Base-by-base conservation (phyloP, 2,329 filamentous ascomycete genomes). In the Curvularia hawaiiensis region DNA sequence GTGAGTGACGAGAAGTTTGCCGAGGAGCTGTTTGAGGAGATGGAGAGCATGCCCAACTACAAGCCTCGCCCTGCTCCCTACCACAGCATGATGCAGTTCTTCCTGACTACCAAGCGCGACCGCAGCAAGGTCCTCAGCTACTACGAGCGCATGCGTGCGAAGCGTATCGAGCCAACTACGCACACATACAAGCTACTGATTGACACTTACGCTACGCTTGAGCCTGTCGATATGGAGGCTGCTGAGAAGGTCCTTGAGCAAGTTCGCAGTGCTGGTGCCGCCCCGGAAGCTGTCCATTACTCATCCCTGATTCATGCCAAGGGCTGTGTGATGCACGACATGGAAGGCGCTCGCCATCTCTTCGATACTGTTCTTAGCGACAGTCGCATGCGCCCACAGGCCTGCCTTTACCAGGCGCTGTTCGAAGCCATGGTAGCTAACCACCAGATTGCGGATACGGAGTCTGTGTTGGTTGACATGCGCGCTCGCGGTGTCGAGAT, bases 31-130 rank as follows among this genome's bases (percentile, higher is more conserved):
- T 99, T 99, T 73, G 92, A 98, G 73, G 95, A 99, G 81, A 99
- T 99, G 95, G 95, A 99, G 81, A 87, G 89, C 46, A 97, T 96
- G 89, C 90, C 92, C 56, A 99, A 99, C 82, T 99, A 99, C 85
- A 98, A 97, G 83, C 92, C 95, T 40, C 90, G 95, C 10, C 93
- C 95, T 26, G 95, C 95, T 24, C 95, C 95, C 0, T 99, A 99
- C 84, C 97, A 99, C 83, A 96, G 92, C 78, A 90, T 99, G 88
- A 99, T 99, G 87, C 95, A 99, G 76, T 98, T 97, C 81, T 99
- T 98, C 85, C 83, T 98, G 66, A 96, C 91, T 56, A 98, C 94
- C 54, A 98, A 98, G 85, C 91, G 92, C 52, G 94, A 99, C 77
- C 94, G 95, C 79, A 81, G 84, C 76, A 98, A 98, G 86, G 94